A percentile compares a stretch with the other conserved stretches of the same genome.
These are phyloP conservation scores for Peniophora sp. DNA, from an alignment of 1,284 basidiomycete species.

Conservation along the genomic window DNA sequence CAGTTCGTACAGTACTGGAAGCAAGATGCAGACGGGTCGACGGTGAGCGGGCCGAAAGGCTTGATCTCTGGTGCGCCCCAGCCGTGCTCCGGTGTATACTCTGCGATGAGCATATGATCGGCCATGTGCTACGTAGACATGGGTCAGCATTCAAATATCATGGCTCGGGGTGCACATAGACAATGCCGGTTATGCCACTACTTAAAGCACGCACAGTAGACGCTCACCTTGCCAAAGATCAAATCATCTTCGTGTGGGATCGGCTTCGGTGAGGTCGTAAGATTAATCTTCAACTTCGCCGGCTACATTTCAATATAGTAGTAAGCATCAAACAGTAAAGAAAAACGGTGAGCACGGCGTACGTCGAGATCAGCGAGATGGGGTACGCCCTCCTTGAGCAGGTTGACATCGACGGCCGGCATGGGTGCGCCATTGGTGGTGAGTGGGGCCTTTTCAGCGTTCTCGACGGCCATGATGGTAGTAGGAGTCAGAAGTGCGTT, in stretches of 20 bases:
- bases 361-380: slow-evolving; percentile 10
- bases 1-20: slow-evolving; percentile 73
- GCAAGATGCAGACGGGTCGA: slow-evolving; percentile 72
- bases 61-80: slow-evolving; percentile 81
- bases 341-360: neutral
- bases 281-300: slow-evolving; percentile 33
- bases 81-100: slow-evolving; percentile 56
- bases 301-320: slow-evolving; percentile 20
- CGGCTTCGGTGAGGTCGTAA: slow-evolving; percentile 27
- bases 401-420: slow-evolving; percentile 5
- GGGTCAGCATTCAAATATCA: slow-evolving; percentile 4
- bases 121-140: slow-evolving; percentile 33
- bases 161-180: neutral
- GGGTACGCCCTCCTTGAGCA: slow-evolving; percentile 9
- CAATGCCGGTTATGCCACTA: neutral
- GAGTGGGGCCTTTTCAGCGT: slow-evolving; percentile 1
- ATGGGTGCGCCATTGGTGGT: slow-evolving; percentile 9
- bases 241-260: slow-evolving; percentile 31
- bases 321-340: neutral
- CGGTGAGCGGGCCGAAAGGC: slow-evolving; percentile 60
- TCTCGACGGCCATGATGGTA: slow-evolving; percentile 5
- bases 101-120: slow-evolving; percentile 77
- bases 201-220: too few species aligned
- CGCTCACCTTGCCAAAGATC: slow-evolving; percentile 32
- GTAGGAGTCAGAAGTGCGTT: too few species aligned